These are phyloP conservation scores for Candida parachauliodes DNA, from an alignment of 805 yeast genomes.

Conservation along the genomic window DNA sequence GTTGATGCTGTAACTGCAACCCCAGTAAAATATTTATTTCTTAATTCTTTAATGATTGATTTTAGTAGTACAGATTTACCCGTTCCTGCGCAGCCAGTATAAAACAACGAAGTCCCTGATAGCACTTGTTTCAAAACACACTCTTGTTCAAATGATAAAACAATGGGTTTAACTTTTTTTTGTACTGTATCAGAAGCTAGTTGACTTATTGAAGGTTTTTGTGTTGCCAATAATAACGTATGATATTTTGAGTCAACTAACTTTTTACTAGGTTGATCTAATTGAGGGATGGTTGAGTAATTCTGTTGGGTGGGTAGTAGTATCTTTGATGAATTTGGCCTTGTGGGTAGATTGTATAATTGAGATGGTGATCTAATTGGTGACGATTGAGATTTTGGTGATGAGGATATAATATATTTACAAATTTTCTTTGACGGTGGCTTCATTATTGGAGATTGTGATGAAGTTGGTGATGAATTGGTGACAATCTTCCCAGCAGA, in stretches of 20 bases:
- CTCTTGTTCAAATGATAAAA: conserved; percentile 55
- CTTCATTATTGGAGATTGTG: conserved; percentile 3
- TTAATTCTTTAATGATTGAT: conserved; percentile 54
- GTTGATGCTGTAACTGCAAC: conserved; percentile 84
- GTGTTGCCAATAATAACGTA: conserved; percentile 4
- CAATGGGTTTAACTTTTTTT: conserved; percentile 29
- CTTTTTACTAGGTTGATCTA: background rate
- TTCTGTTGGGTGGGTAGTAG: background rate
- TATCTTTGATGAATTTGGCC: background rate
- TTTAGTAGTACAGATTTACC: conserved; percentile 89
- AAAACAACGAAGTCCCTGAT: conserved; percentile 69
- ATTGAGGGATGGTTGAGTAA: background rate
- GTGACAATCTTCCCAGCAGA: background rate
- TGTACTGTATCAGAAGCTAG: background rate
- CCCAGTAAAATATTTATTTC: conserved; percentile 36
- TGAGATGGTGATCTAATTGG: conserved; percentile 1
- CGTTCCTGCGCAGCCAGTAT: conserved; percentile 98
- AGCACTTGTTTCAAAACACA: conserved; percentile 62
- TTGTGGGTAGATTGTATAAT: background rate
- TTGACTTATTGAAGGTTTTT: conserved; percentile 4
- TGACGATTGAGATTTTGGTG: conserved; percentile 1
- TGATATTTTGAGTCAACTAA: background rate
- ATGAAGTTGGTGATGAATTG: background rate
- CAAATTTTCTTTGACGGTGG: conserved; percentile 3
- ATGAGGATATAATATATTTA: conserved; percentile 3